Evolutionary conservation across 1,284 basidiomycete species (phyloP).

Genomic region (Trametes sp.): DNA sequence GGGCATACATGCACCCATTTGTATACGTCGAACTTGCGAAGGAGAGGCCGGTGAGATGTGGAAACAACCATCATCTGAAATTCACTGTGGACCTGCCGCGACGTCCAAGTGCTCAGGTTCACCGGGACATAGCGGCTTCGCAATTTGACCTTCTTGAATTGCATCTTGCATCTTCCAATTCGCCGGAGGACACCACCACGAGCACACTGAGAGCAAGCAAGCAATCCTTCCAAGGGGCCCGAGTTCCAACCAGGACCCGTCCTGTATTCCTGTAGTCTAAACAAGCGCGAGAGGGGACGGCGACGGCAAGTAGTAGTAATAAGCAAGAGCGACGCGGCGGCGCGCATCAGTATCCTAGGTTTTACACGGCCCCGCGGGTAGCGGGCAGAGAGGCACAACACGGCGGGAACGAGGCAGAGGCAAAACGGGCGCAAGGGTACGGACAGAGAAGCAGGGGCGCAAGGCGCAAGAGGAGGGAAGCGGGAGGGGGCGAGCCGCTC

Average conservation of each 20-base stretch:
- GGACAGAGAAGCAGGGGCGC: neutral
- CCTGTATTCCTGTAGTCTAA: conserved; percentile 1
- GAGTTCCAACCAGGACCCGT: neutral
- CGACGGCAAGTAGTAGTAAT: conserved; percentile 1
- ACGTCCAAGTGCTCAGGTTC: too few relatives aligned
- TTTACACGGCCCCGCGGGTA: conserved; percentile 4
- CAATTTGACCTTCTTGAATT: too few relatives aligned
- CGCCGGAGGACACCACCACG: too few relatives aligned
- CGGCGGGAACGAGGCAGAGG: neutral
- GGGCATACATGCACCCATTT: too few relatives aligned
- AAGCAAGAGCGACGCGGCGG: conserved; percentile 4
- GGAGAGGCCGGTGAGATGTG: too few relatives aligned
- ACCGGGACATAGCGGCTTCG: too few relatives aligned
- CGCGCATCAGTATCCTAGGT: conserved; percentile 13
- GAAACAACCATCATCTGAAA: too few relatives aligned
- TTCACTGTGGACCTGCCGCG: too few relatives aligned
- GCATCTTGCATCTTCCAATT: too few relatives aligned
- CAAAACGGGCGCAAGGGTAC: neutral
- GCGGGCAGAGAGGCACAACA: neutral
- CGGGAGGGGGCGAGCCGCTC: neutral
- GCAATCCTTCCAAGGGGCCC: neutral
- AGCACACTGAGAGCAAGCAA: too few relatives aligned
- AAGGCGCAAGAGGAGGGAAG: neutral
- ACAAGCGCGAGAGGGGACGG: neutral
- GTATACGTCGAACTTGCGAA: too few relatives aligned